A percentile compares a stretch with the other conserved stretches of the same genome.
phyloP scores from a whole-genome alignment of 2,329 filamentous ascomycete genomes.

The Stagonosporopsis rhizophila region DNA sequence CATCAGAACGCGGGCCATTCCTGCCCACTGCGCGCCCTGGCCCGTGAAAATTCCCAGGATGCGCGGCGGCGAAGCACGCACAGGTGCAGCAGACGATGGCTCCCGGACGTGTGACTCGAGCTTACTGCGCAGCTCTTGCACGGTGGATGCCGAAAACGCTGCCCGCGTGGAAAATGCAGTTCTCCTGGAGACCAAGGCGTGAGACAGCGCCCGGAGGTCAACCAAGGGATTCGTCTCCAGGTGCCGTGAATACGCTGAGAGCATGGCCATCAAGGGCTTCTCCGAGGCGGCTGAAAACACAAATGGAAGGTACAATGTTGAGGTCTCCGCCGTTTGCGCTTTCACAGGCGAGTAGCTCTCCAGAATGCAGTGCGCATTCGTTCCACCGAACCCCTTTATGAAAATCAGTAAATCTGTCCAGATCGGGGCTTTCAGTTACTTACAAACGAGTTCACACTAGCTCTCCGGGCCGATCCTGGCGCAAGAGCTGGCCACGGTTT shows the following conservation, averaged over 20 bases:
- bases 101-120: neutral
- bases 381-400: slow-evolving; percentile 30
- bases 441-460: slow-evolving; percentile 27
- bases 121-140: neutral
- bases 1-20: slow-evolving; percentile 32
- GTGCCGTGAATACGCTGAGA: neutral
- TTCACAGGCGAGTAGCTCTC: slow-evolving; percentile 12
- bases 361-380: slow-evolving; percentile 34
- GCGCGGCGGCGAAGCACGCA: neutral
- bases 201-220: neutral
- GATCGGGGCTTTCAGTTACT: neutral
- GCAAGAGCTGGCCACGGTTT: slow-evolving; percentile 21
- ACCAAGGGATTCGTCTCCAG: neutral
- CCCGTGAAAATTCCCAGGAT: slow-evolving; percentile 34
- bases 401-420: neutral
- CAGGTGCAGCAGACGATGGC: neutral
- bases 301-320: neutral
- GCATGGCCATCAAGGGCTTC: neutral
- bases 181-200: slow-evolving; percentile 2
- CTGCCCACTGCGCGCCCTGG: slow-evolving; percentile 39
- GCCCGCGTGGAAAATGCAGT: neutral
- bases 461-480: slow-evolving; percentile 13
- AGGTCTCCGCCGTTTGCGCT: neutral
- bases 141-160: neutral
- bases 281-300: slow-evolving; percentile 18